phyloP scores from a whole-genome alignment of 495 filamentous ascomycete genomes.

The Bryoglossum gracile region DNA sequence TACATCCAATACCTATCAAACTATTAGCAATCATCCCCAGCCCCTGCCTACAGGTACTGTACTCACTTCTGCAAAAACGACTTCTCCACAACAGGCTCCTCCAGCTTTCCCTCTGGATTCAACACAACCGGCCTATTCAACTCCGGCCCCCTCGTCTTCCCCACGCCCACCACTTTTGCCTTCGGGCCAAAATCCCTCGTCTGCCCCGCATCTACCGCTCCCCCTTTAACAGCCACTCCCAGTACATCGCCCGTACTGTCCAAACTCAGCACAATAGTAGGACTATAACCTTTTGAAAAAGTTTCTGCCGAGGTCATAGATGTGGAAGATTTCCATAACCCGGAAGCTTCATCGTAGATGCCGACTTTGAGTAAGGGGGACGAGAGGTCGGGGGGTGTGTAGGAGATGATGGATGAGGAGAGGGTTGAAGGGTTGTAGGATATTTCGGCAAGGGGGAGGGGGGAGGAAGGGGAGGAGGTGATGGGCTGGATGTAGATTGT shows the following conservation, averaged over 20 bases:
- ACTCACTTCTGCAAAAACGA: constrained; percentile 64
- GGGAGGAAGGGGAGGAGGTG: constrained; percentile 26
- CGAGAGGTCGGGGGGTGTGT: constrained; percentile 36
- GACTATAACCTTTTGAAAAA: constrained; percentile 47
- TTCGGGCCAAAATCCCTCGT: constrained; percentile 50
- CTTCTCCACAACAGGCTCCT: constrained; percentile 50
- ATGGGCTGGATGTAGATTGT: constrained; percentile 25
- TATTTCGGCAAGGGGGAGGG: constrained; percentile 40
- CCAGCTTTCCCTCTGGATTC: constrained; percentile 51
- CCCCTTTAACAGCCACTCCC: constrained; percentile 34
- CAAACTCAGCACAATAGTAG: constrained; percentile 40
- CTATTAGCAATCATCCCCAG: not conserved
- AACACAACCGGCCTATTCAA: constrained; percentile 62
- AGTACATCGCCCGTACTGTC: constrained; percentile 33
- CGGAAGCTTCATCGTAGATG: constrained; percentile 34
- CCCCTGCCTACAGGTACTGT: not conserved
- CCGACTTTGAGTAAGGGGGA: constrained; percentile 40
- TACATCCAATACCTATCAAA: constrained; percentile 42
- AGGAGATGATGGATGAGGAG: constrained; percentile 34
- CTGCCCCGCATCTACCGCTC: constrained; percentile 45
- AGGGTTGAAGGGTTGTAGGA: constrained; percentile 33
- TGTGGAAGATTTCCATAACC: constrained; percentile 40
- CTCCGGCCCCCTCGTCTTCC: constrained; percentile 43
- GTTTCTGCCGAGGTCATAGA: constrained; percentile 39
- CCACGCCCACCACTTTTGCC: constrained; percentile 41